phyloP scores from a whole-genome alignment of 2,329 filamentous ascomycete species.

The Orbilia ellipsospora region DNA sequence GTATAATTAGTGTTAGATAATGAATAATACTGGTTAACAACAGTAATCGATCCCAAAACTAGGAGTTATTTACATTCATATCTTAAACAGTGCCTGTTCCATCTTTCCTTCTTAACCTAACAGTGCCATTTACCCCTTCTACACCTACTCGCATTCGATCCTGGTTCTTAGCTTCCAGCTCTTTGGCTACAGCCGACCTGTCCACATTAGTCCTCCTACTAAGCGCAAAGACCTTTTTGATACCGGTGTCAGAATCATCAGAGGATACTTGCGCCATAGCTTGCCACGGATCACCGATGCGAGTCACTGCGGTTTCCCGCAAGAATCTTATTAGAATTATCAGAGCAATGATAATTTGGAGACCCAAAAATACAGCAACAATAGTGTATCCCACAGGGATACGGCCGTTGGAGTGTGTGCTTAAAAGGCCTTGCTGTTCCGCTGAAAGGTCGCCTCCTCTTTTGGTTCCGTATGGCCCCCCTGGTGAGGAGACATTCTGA shows the following conservation, averaged over 20 bases:
- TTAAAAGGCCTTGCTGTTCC: constrained; percentile 24
- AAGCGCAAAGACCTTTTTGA: constrained; percentile 13
- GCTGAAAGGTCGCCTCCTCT: constrained; percentile 1
- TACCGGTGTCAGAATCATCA: constrained; percentile 7
- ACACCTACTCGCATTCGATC: constrained; percentile 19
- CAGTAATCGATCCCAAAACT: no score
- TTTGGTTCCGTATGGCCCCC: constrained; percentile 27
- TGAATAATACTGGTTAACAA: no score
- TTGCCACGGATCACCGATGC: constrained; percentile 42
- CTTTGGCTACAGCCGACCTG: constrained; percentile 12
- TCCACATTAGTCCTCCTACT: constrained; percentile 17
- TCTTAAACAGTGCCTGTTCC: no score
- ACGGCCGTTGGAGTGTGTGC: constrained; percentile 4
- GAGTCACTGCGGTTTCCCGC: constrained; percentile 14
- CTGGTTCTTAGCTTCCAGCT: constrained; percentile 3
- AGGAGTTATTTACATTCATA: no score
- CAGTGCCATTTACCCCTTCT: constrained; percentile 3
- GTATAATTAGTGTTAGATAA: no score
- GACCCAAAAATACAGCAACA: constrained; percentile 21
- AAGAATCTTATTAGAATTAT: constrained; percentile 34
- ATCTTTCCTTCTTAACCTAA: neutral
- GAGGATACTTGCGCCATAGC: constrained; percentile 25
- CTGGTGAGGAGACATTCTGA: constrained; percentile 24
- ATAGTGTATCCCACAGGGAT: constrained; percentile 20
- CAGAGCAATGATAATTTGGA: constrained; percentile 22